Percentiles rank a stretch among this genome's conserved stretches.
Conservation (phyloP, 768 basidiomycete genomes). For the Austroboletus eburneus region DNA sequence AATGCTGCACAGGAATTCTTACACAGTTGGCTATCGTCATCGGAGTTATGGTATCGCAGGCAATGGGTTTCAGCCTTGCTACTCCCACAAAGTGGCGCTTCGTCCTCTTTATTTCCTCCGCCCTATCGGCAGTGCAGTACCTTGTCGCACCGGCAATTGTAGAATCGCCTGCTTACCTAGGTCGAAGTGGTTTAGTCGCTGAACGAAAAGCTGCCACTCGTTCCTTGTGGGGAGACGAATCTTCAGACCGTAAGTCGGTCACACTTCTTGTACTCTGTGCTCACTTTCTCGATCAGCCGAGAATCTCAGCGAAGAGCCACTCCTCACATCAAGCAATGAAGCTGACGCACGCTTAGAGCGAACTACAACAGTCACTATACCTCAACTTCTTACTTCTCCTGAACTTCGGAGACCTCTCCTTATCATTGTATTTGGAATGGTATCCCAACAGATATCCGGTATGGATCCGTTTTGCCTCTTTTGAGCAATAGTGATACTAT, state of each 20-base stretch:
- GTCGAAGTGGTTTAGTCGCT: slow-evolving; percentile 43
- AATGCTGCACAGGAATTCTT: slow-evolving; percentile 53
- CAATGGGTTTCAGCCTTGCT: slow-evolving; percentile 66
- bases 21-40: slow-evolving; percentile 81
- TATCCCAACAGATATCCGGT: slow-evolving; percentile 79
- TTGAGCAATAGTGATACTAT: not conserved
- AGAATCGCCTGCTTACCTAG: slow-evolving; percentile 73
- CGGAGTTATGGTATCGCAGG: slow-evolving; percentile 84
- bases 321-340: slow-evolving; percentile 19
- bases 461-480: slow-evolving; percentile 7
- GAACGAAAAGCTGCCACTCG: slow-evolving; percentile 43
- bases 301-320: slow-evolving; percentile 24
- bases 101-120: slow-evolving; percentile 61
- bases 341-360: slow-evolving; percentile 16
- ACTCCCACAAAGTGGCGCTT: slow-evolving; percentile 66
- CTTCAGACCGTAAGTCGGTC: slow-evolving; percentile 21
- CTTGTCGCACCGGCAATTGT: slow-evolving; percentile 49
- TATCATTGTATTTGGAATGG: slow-evolving; percentile 67
- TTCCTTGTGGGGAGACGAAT: slow-evolving; percentile 51
- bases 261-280: not conserved
- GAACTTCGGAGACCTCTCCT: slow-evolving; percentile 61
- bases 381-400: slow-evolving; percentile 45
- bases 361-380: slow-evolving; percentile 43
- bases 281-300: slow-evolving; percentile 19
- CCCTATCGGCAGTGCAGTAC: slow-evolving; percentile 53